A percentile compares a stretch with the other conserved stretches of the same genome.
These are phyloP conservation scores for Metschnikowia henanensis DNA, from an alignment of 805 yeast species.

Conservation along the genomic window DNA sequence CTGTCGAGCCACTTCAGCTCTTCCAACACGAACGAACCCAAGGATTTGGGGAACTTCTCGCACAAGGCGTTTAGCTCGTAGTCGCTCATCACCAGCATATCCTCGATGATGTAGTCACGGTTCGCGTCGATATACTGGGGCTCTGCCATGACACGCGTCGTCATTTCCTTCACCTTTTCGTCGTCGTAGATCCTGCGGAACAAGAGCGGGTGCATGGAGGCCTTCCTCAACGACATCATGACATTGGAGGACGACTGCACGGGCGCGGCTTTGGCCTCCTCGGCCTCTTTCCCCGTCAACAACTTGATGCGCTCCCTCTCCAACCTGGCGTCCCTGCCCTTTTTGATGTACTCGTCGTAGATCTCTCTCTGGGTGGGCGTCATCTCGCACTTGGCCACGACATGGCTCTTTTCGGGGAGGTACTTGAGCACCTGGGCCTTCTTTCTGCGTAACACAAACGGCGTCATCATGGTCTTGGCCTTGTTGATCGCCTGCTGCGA, in stretches of 20 bases:
- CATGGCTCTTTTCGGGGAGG: conserved; percentile 74
- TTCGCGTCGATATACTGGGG: conserved; percentile 82
- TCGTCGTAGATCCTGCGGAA: conserved; percentile 69
- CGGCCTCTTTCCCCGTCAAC: conserved; percentile 37
- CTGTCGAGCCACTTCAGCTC: conserved; percentile 59
- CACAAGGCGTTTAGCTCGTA: conserved; percentile 81
- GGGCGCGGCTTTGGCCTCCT: conserved; percentile 28
- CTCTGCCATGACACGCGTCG: conserved; percentile 76
- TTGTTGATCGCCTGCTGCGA: conserved; percentile 89
- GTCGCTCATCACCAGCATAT: conserved; percentile 94
- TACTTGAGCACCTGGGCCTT: conserved; percentile 91
- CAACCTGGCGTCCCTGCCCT: conserved; percentile 38
- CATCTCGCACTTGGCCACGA: conserved; percentile 65
- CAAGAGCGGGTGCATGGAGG: conserved; percentile 87
- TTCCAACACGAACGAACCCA: conserved; percentile 52
- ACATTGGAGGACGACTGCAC: conserved; percentile 60
- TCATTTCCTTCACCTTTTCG: conserved; percentile 59
- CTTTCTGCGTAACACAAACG: conserved; percentile 89
- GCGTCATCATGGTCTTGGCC: conserved; percentile 98
- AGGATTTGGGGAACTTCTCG: conserved; percentile 64
- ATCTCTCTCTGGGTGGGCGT: conserved; percentile 52
- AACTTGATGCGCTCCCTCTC: conserved; percentile 46
- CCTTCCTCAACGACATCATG: conserved; percentile 88
- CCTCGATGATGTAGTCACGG: conserved; percentile 76
- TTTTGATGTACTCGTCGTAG: conserved; percentile 58